Evolutionary conservation across 1,139 yeast species (phyloP).

Genomic region (Taiozyma sp.): DNA sequence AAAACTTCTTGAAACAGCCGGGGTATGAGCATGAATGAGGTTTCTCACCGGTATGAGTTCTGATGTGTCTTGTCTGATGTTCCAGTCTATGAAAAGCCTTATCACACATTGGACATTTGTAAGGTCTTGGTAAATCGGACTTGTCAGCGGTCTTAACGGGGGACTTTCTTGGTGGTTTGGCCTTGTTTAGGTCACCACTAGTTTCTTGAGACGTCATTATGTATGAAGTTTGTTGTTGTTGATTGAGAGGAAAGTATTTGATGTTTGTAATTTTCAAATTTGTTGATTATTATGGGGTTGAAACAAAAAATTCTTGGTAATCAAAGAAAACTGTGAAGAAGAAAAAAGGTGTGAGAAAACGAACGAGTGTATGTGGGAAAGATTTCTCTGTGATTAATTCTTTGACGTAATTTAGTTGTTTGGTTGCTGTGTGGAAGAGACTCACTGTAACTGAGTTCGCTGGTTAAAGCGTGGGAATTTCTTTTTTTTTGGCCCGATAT

Average conservation of each 20-base stretch:
- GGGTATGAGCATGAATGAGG: slow-evolving; percentile 88
- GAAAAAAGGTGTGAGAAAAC: background rate
- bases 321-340: no score
- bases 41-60: slow-evolving; percentile 95
- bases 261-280: no score
- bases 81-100: slow-evolving; percentile 90
- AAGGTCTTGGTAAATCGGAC: slow-evolving; percentile 41
- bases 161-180: background rate
- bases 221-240: background rate
- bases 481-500: background rate
- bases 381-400: no score
- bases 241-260: background rate
- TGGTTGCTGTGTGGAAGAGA: background rate
- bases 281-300: background rate
- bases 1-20: slow-evolving; percentile 80
- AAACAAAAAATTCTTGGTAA: background rate
- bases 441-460: background rate
- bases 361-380: background rate
- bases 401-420: no score
- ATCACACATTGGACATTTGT: slow-evolving; percentile 86
- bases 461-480: background rate
- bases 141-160: slow-evolving; percentile 6
- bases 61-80: slow-evolving; percentile 89
- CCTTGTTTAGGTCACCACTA: background rate
- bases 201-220: background rate